Evolutionary conservation across 306 rosid species (phyloP).

Genomic region (Gillenia trifoliata): DNA sequence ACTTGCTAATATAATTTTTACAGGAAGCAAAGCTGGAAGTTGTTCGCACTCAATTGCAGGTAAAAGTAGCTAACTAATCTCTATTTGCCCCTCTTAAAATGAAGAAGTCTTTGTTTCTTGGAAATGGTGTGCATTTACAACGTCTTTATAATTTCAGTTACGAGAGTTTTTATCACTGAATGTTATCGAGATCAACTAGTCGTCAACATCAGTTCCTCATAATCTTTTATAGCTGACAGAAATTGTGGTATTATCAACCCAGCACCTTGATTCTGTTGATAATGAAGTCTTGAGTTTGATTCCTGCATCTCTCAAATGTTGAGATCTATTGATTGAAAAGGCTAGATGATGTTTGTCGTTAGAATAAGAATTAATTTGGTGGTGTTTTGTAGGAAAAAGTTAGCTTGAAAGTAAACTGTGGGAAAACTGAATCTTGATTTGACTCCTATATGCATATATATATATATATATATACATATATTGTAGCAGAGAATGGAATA

Average conservation of each 20-base stretch:
- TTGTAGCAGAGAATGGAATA: neutral
- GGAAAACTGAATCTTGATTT: neutral
- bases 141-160: neutral
- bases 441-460: too few relatives aligned
- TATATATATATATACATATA: neutral
- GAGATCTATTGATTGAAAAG: neutral
- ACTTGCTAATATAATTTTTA: conserved; percentile 27
- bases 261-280: neutral
- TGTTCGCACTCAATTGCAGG: conserved; percentile 67
- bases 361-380: neutral
- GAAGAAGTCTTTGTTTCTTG: neutral
- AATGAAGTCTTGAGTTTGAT: neutral
- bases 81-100: neutral
- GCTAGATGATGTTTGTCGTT: neutral
- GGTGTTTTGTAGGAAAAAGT: neutral
- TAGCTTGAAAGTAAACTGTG: neutral
- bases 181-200: neutral
- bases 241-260: neutral
- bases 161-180: neutral
- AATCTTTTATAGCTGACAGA: neutral
- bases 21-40: conserved; percentile 78
- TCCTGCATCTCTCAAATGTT: neutral
- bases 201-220: neutral
- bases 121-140: neutral
- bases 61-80: conserved; percentile 34